These are phyloP conservation scores for Cryphonectria nitschkei DNA, from an alignment of 2,329 filamentous ascomycete genomes.

Conservation along the genomic window DNA sequence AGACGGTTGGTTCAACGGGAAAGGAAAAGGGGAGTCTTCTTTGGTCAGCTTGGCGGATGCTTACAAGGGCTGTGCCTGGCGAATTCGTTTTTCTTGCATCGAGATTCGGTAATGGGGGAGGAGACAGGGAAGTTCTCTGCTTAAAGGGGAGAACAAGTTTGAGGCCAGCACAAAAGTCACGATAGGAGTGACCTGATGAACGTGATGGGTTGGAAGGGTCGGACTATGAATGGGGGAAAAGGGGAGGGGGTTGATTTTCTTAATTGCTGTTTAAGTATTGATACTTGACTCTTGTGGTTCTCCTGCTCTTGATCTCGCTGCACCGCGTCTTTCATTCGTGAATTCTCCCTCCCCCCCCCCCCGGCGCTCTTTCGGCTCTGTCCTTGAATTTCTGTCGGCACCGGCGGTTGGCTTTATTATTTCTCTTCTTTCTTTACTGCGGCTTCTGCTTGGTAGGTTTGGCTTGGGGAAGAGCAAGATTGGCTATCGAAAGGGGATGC, in stretches of 20 bases:
- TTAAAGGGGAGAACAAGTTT: constrained; percentile 8
- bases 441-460: not conserved
- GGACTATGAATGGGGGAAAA: not conserved
- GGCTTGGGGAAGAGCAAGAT: not conserved
- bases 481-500: not conserved
- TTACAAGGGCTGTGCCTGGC: constrained; percentile 15
- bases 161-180: constrained; percentile 17
- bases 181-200: constrained; percentile 12
- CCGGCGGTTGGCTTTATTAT: not conserved
- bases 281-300: constrained; percentile 17
- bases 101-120: constrained; percentile 22
- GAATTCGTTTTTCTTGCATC: constrained; percentile 22
- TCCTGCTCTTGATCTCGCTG: not conserved
- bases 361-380: too few relatives aligned
- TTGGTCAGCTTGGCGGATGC: constrained; percentile 22
- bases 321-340: not conserved
- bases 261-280: constrained; percentile 19
- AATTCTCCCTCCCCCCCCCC: not conserved
- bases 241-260: constrained; percentile 1
- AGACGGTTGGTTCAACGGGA: constrained; percentile 3
- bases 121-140: constrained; percentile 1
- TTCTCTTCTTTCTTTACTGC: not conserved
- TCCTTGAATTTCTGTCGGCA: not conserved
- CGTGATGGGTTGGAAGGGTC: constrained; percentile 11
- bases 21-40: constrained; percentile 3